Base-by-base conservation (phyloP, 257 asterid species). In the Solanum etuberosum region DNA sequence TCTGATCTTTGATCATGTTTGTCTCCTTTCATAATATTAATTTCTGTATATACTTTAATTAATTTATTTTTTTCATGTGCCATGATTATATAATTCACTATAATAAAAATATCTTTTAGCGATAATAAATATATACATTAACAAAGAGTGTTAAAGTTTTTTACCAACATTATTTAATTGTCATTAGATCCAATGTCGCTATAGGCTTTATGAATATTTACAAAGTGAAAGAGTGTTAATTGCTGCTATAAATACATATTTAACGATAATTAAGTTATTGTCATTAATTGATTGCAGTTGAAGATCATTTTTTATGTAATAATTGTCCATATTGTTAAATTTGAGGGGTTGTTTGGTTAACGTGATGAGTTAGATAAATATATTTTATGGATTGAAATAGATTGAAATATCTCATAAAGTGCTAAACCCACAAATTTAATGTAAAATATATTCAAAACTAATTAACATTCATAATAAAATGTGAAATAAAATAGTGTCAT, bases 1-100 rank as follows among this genome's bases (percentile, higher is more conserved):
- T 93, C 92, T 86, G 34, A 91, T 88, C 90, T 87, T 87, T 74
- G 42, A 48, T 71, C 67, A 84, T 84, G 85, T 68, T 72, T 89
- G 92, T 91, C 91, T 68, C 90, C 92, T 86, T 91, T 68, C 68
- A 63, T 57, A 54, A 40, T 54, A 32, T 34, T 51, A 7, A 23
- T 83, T 29, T 9, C 12, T 20, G 12, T 2, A 81, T 29, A 48
- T 81, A 29, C 18, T 46, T 81, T 29, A 18, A 29, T 80, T 27
- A 7, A 25, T 16, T n/a, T 4, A 11, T 40, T 77, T 71, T 40
- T 25, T 7, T n/a, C 12, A 42, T n/a, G 12, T 78, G 2, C 2
- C 63, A 54, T 18, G 63, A 54, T 54, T 18, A 54, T 54, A 54
- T 6, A 0, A 7, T 46, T 46, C 2, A 46, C 20, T 14, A 14